phyloP scores from a whole-genome alignment of 768 basidiomycete genomes.

The Pleurotus eryngii region DNA sequence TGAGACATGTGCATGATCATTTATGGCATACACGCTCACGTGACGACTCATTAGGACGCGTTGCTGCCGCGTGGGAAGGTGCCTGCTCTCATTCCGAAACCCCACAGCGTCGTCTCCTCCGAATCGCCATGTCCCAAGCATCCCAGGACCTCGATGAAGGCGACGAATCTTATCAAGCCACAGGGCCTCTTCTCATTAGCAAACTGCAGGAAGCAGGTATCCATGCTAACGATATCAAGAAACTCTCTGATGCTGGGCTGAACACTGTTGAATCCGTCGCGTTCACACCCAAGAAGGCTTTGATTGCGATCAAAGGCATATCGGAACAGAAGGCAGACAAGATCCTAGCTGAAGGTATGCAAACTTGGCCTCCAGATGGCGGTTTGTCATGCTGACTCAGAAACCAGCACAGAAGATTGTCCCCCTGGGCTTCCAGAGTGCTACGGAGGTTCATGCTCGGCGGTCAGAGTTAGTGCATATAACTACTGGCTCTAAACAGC shows the following conservation, averaged over 20 bases:
- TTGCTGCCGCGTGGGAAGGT: conserved; percentile 5
- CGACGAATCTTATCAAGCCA: conserved; percentile 53
- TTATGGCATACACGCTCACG: neutral
- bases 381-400: no score
- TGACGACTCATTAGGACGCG: neutral
- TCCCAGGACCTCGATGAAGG: conserved; percentile 37
- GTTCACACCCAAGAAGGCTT: conserved; percentile 91
- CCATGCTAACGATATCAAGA: conserved; percentile 88
- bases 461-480: conserved; percentile 95
- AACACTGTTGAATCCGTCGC: conserved; percentile 95
- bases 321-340: conserved; percentile 97
- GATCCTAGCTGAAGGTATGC: conserved; percentile 84
- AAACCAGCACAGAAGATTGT: conserved; percentile 86
- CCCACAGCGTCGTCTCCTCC: neutral
- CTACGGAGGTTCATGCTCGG: conserved; percentile 94
- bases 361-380: no score
- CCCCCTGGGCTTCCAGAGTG: conserved; percentile 96
- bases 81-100: neutral
- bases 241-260: conserved; percentile 86
- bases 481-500: conserved; percentile 93
- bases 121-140: conserved; percentile 51
- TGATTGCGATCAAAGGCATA: conserved; percentile 92
- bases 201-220: conserved; percentile 91
- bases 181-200: conserved; percentile 80
- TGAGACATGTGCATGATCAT: neutral